Percentiles rank a stretch among this genome's conserved stretches.
Conservation (phyloP, 2,329 filamentous ascomycete genomes). For the Ploettnerulaceae sp. region DNA sequence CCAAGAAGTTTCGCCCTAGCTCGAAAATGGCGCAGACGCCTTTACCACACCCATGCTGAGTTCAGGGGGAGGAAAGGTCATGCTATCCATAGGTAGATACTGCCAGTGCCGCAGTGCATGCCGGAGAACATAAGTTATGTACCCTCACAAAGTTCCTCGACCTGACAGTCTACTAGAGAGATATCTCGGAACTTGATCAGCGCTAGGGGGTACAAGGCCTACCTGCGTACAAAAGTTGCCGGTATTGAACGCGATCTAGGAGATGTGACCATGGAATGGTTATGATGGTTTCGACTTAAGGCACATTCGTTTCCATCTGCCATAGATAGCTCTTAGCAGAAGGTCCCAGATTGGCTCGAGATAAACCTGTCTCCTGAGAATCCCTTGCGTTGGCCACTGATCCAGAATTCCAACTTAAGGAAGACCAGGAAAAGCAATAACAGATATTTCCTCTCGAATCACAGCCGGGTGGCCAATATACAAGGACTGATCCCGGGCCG, state of each 20-base stretch:
- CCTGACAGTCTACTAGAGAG: too few species aligned
- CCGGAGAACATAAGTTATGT: too few species aligned
- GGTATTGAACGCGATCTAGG: background rate
- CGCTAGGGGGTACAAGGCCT: constrained; percentile 1
- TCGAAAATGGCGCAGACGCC: constrained; percentile 3
- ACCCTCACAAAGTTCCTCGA: too few species aligned
- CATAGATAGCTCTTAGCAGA: too few species aligned
- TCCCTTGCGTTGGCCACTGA: constrained; percentile 15
- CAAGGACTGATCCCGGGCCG: background rate
- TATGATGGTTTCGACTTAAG: constrained; percentile 5
- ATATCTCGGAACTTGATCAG: constrained; percentile 7
- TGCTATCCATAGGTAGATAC: constrained; percentile 2
- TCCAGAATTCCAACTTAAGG: constrained; percentile 9
- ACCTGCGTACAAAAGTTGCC: background rate
- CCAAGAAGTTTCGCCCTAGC: background rate
- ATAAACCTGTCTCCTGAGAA: constrained; percentile 12
- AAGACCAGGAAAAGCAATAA: constrained; percentile 14
- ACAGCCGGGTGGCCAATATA: background rate
- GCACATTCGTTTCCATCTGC: constrained; percentile 3
- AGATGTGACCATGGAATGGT: background rate
- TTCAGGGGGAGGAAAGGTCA: background rate
- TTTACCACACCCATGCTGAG: constrained; percentile 1
- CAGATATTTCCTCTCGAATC: constrained; percentile 7
- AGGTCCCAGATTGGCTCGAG: constrained; percentile 4
- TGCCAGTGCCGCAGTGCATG: too few species aligned